Percentiles rank a stretch among this genome's conserved stretches.
phyloP scores from a whole-genome alignment of 768 basidiomycete species.

The Kwoniella europaea region DNA sequence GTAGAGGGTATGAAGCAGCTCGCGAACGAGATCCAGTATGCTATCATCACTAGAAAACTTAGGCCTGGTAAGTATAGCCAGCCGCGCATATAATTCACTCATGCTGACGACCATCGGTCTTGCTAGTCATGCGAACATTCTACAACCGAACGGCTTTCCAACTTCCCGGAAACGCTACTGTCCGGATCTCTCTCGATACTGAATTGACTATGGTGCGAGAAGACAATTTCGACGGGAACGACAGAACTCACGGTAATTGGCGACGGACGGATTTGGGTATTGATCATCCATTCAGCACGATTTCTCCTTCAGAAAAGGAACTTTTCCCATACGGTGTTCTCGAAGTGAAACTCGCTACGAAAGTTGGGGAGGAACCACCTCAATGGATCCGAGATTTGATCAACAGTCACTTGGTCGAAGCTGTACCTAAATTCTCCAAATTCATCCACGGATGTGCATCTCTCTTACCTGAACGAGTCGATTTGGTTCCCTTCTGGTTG shows the following conservation, averaged over 20 bases:
- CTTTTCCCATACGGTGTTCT: constrained; percentile 96
- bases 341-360: constrained; percentile 97
- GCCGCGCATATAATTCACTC: neutral
- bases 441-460: constrained; percentile 97
- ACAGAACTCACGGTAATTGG: constrained; percentile 87
- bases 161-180: constrained; percentile 95
- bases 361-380: constrained; percentile 92
- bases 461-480: constrained; percentile 85
- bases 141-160: constrained; percentile 99
- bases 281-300: constrained; percentile 82
- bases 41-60: constrained; percentile 77
- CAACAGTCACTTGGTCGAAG: constrained; percentile 91
- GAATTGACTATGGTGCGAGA: constrained; percentile 92
- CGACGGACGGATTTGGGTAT: constrained; percentile 90
- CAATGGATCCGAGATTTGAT: constrained; percentile 97
- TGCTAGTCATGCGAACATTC: constrained; percentile 88
- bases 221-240: constrained; percentile 88
- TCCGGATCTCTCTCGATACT: constrained; percentile 97
- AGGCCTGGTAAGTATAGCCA: constrained; percentile 69
- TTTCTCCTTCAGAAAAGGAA: constrained; percentile 79
- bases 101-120: neutral
- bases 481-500: constrained; percentile 94
- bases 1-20: constrained; percentile 93
- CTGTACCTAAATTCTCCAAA: constrained; percentile 94
- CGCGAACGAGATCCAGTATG: constrained; percentile 96